Evolutionary conservation across 1,284 basidiomycete genomes (phyloP).

Genomic region (Trametes polyzona): DNA sequence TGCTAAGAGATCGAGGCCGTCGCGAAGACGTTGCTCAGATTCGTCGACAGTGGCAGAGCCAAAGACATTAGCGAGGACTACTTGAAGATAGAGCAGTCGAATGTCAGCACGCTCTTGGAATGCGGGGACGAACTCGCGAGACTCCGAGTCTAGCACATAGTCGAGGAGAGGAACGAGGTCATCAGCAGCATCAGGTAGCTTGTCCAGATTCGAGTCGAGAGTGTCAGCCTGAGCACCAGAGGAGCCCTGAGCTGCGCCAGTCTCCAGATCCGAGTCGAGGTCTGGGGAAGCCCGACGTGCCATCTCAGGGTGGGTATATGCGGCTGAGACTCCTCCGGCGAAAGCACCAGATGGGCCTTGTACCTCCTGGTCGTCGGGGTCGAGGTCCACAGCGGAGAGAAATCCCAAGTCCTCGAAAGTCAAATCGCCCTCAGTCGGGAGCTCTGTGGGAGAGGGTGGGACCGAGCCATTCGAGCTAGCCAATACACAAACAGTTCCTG

Average conservation of each 20-base stretch:
- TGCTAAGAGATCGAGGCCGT: background rate
- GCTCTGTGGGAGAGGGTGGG: background rate
- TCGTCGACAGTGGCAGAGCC: constrained; percentile 2
- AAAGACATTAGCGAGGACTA: constrained; percentile 7
- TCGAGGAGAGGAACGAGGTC: background rate
- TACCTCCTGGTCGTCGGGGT: background rate
- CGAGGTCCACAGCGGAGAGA: background rate
- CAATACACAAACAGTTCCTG: background rate
- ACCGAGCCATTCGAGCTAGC: background rate
- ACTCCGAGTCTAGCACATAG: background rate
- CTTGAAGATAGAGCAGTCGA: background rate
- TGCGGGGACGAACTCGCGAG: background rate
- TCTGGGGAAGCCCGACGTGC: no score
- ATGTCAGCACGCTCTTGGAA: background rate
- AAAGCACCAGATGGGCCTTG: background rate
- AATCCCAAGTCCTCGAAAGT: background rate
- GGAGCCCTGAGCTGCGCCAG: no score
- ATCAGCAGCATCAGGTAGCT: background rate
- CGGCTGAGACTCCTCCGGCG: background rate
- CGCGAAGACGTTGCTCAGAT: background rate
- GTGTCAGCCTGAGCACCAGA: background rate
- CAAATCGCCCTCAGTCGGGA: background rate
- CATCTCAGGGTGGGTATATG: background rate
- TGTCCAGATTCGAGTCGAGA: background rate
- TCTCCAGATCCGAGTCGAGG: no score